Base-by-base conservation (phyloP, 2,329 filamentous ascomycete species). In the Lachnellula arida region DNA sequence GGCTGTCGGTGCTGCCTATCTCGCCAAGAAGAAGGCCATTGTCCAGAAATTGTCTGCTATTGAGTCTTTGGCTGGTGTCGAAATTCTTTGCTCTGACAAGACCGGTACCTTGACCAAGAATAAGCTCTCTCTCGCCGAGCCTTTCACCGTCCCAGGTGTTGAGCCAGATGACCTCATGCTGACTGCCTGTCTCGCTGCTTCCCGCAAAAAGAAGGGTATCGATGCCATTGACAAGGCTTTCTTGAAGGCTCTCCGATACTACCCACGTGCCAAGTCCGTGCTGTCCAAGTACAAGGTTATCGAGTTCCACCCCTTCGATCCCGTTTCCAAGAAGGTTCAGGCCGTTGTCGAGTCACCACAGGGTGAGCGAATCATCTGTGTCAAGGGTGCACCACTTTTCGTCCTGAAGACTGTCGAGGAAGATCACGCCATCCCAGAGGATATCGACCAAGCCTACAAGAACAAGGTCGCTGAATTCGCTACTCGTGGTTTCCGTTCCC, bases 141-240 rank as follows among this genome's bases (percentile, higher is more conserved):
- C 91, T 55, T 96, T 86, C 78, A 89, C 86, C 40, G 88, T 94
- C 60, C 79, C 82, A 59, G 91, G 91, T 69, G 88, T 95, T 58
- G 88, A 92, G 65, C 82, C 87, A 37, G 88, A 94, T 73, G 90
- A 95, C 68, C 86, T 96, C 61, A 95, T 96, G 89, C 81, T 95
- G 63, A 94, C 90, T 76, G 91, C 91, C 68, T 95, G 91, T 73
- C 77, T 96, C 69, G 91, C 91, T 68, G 90, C 91, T 61, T 93
- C 88, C 64, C 88, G 90, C 78, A 96, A 94, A 84, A 93, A 92
- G 82, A 95, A 95, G 81, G 91, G 90, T 78, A 92, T 96, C 62
- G 91, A 96, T 71, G 89, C 91, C 65, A 96, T 96, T 66, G 91
- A 96, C 81, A 94, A 93, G 81, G 91, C 90, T 71, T 96, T 96